Conservation (phyloP, 1,284 basidiomycete species). For the Leccinum pseudoinsigne region DNA sequence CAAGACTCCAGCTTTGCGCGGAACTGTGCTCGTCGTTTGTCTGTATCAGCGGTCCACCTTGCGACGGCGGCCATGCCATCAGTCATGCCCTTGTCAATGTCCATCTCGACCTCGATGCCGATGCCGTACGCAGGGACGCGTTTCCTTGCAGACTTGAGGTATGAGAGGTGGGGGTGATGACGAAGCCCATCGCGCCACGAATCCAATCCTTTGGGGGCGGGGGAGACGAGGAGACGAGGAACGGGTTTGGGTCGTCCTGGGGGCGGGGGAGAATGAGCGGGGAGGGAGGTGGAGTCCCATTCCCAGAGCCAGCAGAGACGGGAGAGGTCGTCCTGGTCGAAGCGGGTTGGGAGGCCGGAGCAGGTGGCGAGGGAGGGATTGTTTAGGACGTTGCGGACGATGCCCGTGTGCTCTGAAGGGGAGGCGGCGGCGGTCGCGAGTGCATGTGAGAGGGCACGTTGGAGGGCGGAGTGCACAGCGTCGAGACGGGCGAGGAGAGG, state of each 20-base stretch:
- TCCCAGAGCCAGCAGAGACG: constrained; percentile 88
- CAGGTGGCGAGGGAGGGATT: constrained; percentile 71
- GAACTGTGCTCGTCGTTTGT: constrained; percentile 58
- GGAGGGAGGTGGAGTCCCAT: constrained; percentile 60
- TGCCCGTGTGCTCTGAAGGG: constrained; percentile 72
- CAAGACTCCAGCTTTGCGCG: constrained; percentile 60
- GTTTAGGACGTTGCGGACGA: constrained; percentile 76
- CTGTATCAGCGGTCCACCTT: constrained; percentile 72
- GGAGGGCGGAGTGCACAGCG: constrained; percentile 63
- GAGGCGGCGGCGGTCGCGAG: constrained; percentile 77
- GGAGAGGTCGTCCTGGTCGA: constrained; percentile 64
- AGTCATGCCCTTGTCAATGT: constrained; percentile 74
- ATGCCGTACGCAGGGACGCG: constrained; percentile 78
- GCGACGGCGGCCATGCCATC: constrained; percentile 84
- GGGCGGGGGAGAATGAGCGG: constrained; percentile 5
- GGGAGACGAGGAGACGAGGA: constrained; percentile 47
- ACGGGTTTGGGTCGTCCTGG: constrained; percentile 69
- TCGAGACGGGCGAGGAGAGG: constrained; percentile 58
- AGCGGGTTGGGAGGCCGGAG: constrained; percentile 59
- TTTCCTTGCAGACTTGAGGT: constrained; percentile 58
- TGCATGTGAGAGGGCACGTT: constrained; percentile 79
- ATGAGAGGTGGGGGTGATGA: constrained; percentile 71
- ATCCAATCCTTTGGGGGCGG: constrained; percentile 63
- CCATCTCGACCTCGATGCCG: constrained; percentile 82
- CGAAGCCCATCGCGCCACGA: constrained; percentile 76